phyloP scores from a whole-genome alignment of 352 stramenopile genomes.

The Phytophthora crassamura region DNA sequence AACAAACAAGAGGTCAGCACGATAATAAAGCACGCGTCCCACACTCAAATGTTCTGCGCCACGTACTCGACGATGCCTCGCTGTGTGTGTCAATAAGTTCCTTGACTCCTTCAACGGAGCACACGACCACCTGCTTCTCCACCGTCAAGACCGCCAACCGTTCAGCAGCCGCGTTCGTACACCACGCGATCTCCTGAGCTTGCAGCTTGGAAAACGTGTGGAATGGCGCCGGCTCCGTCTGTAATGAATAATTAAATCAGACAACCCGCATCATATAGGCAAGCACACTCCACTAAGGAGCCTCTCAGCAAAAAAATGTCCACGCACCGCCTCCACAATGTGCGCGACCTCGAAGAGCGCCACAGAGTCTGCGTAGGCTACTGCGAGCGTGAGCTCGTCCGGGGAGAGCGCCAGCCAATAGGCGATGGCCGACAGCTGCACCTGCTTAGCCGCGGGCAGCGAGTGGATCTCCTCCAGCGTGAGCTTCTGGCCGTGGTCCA shows the following conservation, averaged over 20 bases:
- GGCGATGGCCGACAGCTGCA: conserved; percentile 49
- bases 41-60: no score
- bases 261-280: neutral
- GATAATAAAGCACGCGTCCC: neutral
- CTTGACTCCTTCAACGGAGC: conserved; percentile 37
- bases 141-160: conserved; percentile 51
- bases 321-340: conserved; percentile 51
- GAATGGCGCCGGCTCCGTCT: conserved; percentile 47
- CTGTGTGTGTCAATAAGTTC: conserved; percentile 23
- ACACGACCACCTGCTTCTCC: conserved; percentile 51
- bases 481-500: conserved; percentile 66
- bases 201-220: conserved; percentile 42
- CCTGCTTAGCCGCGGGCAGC: conserved; percentile 41
- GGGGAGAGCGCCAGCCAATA: conserved; percentile 62
- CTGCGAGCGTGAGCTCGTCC: conserved; percentile 58
- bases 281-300: neutral
- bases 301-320: conserved; percentile 8
- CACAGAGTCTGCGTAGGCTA: conserved; percentile 53
- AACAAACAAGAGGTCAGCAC: neutral
- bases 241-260: conserved; percentile 2
- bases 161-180: conserved; percentile 29
- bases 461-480: conserved; percentile 51
- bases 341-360: conserved; percentile 68
- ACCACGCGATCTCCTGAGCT: conserved; percentile 63
- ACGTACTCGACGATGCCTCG: conserved; percentile 38